Evolutionary conservation across 306 rosid genomes (phyloP).

Genomic region (Cicer bijugum): DNA sequence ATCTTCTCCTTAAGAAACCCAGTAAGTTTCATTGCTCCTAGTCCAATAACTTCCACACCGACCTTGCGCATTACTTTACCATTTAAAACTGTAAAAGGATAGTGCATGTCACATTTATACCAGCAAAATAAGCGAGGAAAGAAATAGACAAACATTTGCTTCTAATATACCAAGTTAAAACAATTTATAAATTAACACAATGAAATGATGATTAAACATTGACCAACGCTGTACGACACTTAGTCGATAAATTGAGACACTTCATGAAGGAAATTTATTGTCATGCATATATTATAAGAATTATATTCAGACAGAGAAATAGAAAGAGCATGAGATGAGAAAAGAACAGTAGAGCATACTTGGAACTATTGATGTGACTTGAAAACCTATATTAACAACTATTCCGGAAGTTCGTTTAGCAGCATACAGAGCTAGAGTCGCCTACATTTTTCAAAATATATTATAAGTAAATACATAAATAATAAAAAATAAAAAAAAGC

Average conservation of each 20-base stretch:
- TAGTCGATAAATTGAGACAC: conserved; percentile 4
- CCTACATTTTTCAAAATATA: conserved; percentile 62
- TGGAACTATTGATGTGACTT: conserved; percentile 88
- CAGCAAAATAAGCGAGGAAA: not conserved
- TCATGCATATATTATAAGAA: conserved; percentile 30
- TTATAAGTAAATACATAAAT: conserved; percentile 30
- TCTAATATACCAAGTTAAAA: conserved; percentile 10
- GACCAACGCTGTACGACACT: conserved; percentile 5
- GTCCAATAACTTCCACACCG: conserved; percentile 86
- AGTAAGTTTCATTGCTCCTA: conserved; percentile 90
- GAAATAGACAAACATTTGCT: conserved; percentile 10
- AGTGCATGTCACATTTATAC: conserved; percentile 24
- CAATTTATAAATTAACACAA: conserved; percentile 6
- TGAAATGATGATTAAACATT: conserved; percentile 19
- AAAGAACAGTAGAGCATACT: conserved; percentile 59
- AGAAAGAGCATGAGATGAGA: conserved; percentile 22
- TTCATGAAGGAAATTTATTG: conserved; percentile 12
- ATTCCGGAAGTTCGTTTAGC: conserved; percentile 87
- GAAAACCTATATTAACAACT: conserved; percentile 91
- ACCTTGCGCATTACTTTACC: conserved; percentile 90
- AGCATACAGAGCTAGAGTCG: conserved; percentile 83
- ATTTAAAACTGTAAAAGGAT: conserved; percentile 63
- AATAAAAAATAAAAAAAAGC: conserved; percentile 22
- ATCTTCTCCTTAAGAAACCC: conserved; percentile 83
- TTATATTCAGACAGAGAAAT: conserved; percentile 17